A percentile compares a stretch with the other conserved stretches of the same genome.
Evolutionary conservation across 208 protist species (phyloP).

Genomic region (Herpetomonas tarakana): DNA sequence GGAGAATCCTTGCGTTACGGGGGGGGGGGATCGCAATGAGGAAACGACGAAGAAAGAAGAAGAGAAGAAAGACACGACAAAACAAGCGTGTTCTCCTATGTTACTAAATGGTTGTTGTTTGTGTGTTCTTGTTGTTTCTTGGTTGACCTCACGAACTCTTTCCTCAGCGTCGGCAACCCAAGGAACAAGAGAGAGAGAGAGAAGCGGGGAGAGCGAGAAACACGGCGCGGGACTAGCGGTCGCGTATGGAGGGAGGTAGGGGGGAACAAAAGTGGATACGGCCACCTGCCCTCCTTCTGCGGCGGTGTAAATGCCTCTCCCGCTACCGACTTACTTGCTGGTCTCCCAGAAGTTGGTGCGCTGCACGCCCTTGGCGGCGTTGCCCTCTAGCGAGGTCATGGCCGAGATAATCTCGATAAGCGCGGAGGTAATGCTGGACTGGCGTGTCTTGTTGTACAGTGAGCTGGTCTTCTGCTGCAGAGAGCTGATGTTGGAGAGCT

Average conservation of each 20-base stretch:
- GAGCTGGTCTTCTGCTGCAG: conserved; percentile 85
- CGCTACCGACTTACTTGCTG: conserved; percentile 29
- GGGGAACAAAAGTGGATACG: no score
- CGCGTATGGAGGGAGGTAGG: neutral
- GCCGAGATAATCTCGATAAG: conserved; percentile 91
- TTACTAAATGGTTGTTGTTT: no score
- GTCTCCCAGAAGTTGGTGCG: conserved; percentile 86
- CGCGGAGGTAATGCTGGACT: conserved; percentile 86
- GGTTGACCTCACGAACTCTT: no score
- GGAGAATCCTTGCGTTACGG: neutral
- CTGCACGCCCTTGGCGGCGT: conserved; percentile 70
- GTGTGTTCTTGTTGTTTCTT: neutral
- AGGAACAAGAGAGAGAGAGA: neutral
- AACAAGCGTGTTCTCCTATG: neutral
- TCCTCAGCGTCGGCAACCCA: no score
- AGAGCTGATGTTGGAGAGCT: conserved; percentile 85
- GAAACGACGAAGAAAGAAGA: conserved; percentile 13
- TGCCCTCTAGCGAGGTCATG: conserved; percentile 89
- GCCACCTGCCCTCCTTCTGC: neutral
- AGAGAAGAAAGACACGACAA: conserved; percentile 4
- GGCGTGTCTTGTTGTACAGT: conserved; percentile 90
- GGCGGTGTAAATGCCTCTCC: neutral
- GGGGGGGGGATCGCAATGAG: neutral
- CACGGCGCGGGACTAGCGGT: neutral
- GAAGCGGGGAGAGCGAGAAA: neutral